phyloP scores from a whole-genome alignment of 306 rosid genomes.

The Elaeagnus macrophylla region DNA sequence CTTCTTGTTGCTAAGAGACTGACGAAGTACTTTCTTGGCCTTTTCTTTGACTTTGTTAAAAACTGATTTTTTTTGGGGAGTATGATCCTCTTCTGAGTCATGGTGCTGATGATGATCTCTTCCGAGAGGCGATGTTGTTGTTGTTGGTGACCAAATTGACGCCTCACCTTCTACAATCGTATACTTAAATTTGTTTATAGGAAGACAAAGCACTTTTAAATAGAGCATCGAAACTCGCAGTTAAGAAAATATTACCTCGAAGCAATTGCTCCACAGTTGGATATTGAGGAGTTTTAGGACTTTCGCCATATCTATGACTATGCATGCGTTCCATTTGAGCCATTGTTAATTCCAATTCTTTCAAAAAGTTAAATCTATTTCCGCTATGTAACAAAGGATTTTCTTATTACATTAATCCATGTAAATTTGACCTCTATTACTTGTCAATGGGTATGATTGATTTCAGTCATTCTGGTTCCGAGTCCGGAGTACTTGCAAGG shows the following conservation, averaged over 20 bases:
- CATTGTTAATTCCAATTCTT: conserved; percentile 25
- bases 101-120: conserved; percentile 18
- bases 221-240: too few relatives aligned
- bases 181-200: neutral
- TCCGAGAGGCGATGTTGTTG: conserved; percentile 16
- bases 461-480: too few relatives aligned
- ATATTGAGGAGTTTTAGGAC: conserved; percentile 19
- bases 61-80: conserved; percentile 75
- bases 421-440: too few relatives aligned
- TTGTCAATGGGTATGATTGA: too few relatives aligned
- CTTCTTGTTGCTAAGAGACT: conserved; percentile 65
- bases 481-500: too few relatives aligned
- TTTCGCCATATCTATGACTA: conserved; percentile 17
- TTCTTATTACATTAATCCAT: too few relatives aligned
- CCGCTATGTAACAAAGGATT: too few relatives aligned
- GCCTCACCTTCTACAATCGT: conserved; percentile 37
- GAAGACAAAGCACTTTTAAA: too few relatives aligned
- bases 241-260: conserved; percentile 38
- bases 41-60: conserved; percentile 80
- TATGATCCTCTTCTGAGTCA: conserved; percentile 43
- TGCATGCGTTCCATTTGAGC: conserved; percentile 53
- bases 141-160: conserved; percentile 31
- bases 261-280: conserved; percentile 57
- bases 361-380: too few relatives aligned
- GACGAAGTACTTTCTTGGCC: conserved; percentile 56